Evolutionary conservation across 2,329 filamentous ascomycete species (phyloP).

Genomic region (Uncinocarpus reesii): DNA sequence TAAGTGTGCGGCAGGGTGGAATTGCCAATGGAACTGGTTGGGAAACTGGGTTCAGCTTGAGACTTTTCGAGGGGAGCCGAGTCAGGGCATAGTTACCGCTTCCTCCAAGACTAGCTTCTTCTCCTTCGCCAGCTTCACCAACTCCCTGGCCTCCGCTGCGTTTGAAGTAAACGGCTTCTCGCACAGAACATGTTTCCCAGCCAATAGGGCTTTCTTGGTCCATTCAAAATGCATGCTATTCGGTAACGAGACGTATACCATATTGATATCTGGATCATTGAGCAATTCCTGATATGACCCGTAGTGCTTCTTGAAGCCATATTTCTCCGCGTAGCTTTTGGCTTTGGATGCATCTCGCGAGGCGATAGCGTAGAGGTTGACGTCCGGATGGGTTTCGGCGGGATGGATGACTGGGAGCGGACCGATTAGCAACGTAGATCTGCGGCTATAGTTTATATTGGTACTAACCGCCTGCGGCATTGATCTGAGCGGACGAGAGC

Average conservation of each 20-base stretch:
- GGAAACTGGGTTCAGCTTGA: no score
- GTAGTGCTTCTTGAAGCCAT: slow-evolving; percentile 40
- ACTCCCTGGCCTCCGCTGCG: slow-evolving; percentile 31
- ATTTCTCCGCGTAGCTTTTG: slow-evolving; percentile 40
- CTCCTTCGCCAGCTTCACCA: slow-evolving; percentile 34
- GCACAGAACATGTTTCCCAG: slow-evolving; percentile 25
- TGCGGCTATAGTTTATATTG: no score
- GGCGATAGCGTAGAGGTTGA: slow-evolving; percentile 45
- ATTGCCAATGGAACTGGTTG: slow-evolving; percentile 32
- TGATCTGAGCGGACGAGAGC: slow-evolving; percentile 11
- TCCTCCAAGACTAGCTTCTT: slow-evolving; percentile 42
- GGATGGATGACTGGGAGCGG: slow-evolving; percentile 31
- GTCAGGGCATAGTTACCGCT: slow-evolving; percentile 38
- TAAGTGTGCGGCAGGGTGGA: slow-evolving; percentile 34
- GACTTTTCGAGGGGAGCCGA: background rate
- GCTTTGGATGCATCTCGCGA: slow-evolving; percentile 42
- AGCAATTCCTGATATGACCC: slow-evolving; percentile 21
- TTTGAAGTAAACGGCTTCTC: slow-evolving; percentile 27
- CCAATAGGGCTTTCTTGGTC: slow-evolving; percentile 29
- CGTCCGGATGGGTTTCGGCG: slow-evolving; percentile 44
- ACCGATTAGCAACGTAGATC: no score
- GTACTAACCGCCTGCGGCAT: slow-evolving; percentile 12
- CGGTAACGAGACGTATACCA: slow-evolving; percentile 43
- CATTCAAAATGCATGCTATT: slow-evolving; percentile 36
- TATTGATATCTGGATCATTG: slow-evolving; percentile 32